Evolutionary conservation across 1,284 basidiomycete species (phyloP).

Genomic region (Ustilago hordei): DNA sequence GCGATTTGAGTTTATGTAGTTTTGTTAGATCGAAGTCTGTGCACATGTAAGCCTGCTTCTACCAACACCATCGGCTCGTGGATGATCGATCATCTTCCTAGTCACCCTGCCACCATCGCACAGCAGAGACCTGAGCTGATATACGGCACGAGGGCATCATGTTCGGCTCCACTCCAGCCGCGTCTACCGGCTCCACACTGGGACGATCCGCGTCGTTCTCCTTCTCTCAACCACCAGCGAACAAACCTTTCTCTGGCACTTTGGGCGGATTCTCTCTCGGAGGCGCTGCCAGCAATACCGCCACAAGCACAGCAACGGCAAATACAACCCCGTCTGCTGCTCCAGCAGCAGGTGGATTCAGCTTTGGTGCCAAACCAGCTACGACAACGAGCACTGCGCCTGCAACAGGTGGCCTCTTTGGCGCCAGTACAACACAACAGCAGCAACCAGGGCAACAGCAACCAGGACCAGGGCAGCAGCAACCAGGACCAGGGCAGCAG

Average conservation of each 20-base stretch:
- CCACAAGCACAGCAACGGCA: slow-evolving; percentile 19
- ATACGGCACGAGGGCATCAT: slow-evolving; percentile 2
- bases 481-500: slow-evolving; percentile 3
- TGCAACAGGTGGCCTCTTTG: slow-evolving; percentile 44
- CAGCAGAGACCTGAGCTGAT: neutral
- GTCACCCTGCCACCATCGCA: neutral
- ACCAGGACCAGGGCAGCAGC: slow-evolving; percentile 3
- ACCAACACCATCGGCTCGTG: neutral
- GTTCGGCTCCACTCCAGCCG: slow-evolving; percentile 41
- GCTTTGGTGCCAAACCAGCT: slow-evolving; percentile 47
- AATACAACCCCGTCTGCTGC: slow-evolving; percentile 20
- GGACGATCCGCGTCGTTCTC: slow-evolving; percentile 53
- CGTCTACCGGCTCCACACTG: slow-evolving; percentile 30
- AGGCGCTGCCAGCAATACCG: slow-evolving; percentile 15
- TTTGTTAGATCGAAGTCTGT: slow-evolving; percentile 1
- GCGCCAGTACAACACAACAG: slow-evolving; percentile 19
- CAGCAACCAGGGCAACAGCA: slow-evolving; percentile 16
- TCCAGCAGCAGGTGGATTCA: slow-evolving; percentile 41
- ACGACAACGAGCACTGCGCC: slow-evolving; percentile 23
- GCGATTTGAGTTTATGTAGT: neutral
- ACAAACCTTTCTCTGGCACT: slow-evolving; percentile 51
- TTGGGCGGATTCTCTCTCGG: slow-evolving; percentile 49
- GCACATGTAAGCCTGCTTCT: neutral
- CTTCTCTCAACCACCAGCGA: slow-evolving; percentile 52
- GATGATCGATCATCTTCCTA: neutral